Conservation (phyloP, 140 eudicot genomes). For the Bidens hawaiensis region DNA sequence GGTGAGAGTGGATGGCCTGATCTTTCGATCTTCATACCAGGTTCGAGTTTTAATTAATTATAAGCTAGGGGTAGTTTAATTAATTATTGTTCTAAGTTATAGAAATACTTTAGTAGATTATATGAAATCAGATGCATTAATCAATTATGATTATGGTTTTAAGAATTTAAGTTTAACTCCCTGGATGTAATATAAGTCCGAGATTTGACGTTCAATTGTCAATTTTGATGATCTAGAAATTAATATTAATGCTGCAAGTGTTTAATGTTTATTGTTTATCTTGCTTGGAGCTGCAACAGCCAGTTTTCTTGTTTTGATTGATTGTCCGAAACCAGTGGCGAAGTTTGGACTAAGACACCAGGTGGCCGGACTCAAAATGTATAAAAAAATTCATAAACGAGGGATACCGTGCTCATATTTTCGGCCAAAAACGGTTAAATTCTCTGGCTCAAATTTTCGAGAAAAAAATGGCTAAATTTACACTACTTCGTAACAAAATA, state of each 20-base stretch:
- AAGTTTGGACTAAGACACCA: too few species aligned
- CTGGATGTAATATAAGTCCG: slow-evolving; percentile 6
- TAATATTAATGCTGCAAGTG: background rate
- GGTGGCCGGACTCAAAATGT: too few species aligned
- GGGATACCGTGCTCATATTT: too few species aligned
- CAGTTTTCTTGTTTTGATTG: background rate
- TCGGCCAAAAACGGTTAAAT: too few species aligned
- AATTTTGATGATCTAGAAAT: slow-evolving; percentile 4
- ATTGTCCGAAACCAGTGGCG: too few species aligned
- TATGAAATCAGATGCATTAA: slow-evolving; percentile 2
- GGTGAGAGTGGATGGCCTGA: slow-evolving; percentile 34
- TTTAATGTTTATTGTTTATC: too few species aligned
- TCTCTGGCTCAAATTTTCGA: too few species aligned
- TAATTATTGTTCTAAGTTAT: background rate
- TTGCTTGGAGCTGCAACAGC: background rate
- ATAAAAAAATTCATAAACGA: too few species aligned
- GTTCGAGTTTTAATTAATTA: slow-evolving; percentile 35
- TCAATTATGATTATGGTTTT: background rate
- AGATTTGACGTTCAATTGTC: slow-evolving; percentile 1
- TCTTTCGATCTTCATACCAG: slow-evolving; percentile 42
- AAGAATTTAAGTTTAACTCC: too few species aligned
- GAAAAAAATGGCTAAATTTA: too few species aligned
- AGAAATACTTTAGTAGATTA: background rate
- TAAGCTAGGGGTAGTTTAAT: background rate
- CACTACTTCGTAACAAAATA: too few species aligned